Conservation (phyloP, 1,139 yeast genomes). For the Pichia kudriavzevii region DNA sequence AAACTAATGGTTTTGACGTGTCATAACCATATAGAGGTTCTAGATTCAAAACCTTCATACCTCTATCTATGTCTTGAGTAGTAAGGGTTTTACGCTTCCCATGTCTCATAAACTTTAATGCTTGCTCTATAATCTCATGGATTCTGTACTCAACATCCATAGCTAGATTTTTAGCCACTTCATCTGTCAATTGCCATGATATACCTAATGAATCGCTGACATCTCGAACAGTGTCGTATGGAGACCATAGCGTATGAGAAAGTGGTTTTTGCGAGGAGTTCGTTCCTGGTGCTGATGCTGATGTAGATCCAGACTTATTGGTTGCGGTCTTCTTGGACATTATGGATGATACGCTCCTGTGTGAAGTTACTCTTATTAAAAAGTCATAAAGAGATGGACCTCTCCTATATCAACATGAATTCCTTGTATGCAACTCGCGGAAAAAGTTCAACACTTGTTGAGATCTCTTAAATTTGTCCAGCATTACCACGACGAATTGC, state of each 20-base stretch:
- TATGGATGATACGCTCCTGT: not conserved
- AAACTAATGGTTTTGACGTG: constrained; percentile 50
- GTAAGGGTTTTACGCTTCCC: constrained; percentile 77
- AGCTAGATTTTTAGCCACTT: constrained; percentile 88
- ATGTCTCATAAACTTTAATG: constrained; percentile 92
- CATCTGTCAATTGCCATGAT: constrained; percentile 64
- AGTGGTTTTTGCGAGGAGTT: constrained; percentile 18
- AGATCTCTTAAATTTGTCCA: too few relatives aligned
- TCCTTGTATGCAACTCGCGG: too few relatives aligned
- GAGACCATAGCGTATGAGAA: constrained; percentile 95
- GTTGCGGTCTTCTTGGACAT: constrained; percentile 7
- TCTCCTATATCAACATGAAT: too few relatives aligned
- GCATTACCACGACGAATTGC: too few relatives aligned
- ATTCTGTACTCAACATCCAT: constrained; percentile 98
- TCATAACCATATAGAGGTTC: constrained; percentile 83
- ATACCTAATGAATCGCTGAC: constrained; percentile 91
- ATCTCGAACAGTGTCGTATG: constrained; percentile 92
- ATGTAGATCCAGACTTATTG: not conserved
- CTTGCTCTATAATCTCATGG: constrained; percentile 91
- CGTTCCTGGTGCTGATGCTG: not conserved
- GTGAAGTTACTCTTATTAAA: too few relatives aligned
- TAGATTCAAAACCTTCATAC: constrained; percentile 76
- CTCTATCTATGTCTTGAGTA: constrained; percentile 74
- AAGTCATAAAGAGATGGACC: too few relatives aligned
- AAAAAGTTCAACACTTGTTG: too few relatives aligned